A percentile compares a stretch with the other conserved stretches of the same genome.
Conservation (phyloP, 176 grass and related monocot genomes). For the Triticum timopheevii region DNA sequence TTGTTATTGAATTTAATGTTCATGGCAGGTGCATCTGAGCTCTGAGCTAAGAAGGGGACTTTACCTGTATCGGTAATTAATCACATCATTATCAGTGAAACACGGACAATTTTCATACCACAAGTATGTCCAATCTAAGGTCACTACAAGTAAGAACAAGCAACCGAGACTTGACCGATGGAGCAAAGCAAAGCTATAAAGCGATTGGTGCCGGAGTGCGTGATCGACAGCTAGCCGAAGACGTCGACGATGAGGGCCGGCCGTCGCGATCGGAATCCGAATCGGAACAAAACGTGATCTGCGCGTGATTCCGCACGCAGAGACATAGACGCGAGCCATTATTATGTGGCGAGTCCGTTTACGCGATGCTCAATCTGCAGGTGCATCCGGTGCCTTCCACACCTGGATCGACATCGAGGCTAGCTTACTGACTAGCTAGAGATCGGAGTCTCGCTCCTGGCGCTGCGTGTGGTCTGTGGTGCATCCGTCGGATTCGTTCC, state of each 20-base stretch:
- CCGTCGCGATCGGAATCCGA: neutral
- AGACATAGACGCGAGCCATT: neutral
- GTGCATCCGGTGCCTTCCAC: slow-evolving; percentile 21
- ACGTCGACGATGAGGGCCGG: neutral
- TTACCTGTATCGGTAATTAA: too few relatives aligned
- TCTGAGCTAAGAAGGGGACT: too few relatives aligned
- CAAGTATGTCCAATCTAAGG: neutral
- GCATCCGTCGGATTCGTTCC: too few relatives aligned
- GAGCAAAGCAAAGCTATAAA: neutral
- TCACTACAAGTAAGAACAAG: neutral
- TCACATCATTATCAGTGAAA: too few relatives aligned
- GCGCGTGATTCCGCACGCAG: neutral
- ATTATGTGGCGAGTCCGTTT: neutral
- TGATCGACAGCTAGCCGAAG: neutral
- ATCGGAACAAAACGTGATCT: neutral
- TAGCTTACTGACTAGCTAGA: neutral
- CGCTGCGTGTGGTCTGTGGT: neutral
- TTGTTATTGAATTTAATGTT: too few relatives aligned
- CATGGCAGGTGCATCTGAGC: too few relatives aligned
- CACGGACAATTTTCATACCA: neutral
- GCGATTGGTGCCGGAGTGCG: neutral
- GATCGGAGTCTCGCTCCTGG: neutral
- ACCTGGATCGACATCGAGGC: neutral
- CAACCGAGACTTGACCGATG: neutral
- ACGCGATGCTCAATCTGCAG: neutral